phyloP scores from a whole-genome alignment of 2,329 filamentous ascomycete species.

The Diplodia intermedia region DNA sequence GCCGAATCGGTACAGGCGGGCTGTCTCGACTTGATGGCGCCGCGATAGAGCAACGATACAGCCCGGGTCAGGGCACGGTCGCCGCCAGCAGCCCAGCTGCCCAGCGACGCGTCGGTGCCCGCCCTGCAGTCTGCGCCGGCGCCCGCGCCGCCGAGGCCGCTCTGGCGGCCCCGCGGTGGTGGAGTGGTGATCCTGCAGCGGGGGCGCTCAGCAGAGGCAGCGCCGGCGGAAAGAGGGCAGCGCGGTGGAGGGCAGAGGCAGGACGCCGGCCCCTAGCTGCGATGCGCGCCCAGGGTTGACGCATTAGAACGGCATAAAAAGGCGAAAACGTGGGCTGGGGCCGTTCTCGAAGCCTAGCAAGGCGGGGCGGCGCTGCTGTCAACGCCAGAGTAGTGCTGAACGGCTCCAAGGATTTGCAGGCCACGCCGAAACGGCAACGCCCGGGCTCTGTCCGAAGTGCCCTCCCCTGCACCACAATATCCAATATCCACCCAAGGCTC shows the following conservation, averaged over 20 bases:
- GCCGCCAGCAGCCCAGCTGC: neutral
- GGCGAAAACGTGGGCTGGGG: conserved; percentile 20
- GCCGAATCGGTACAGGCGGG: conserved; percentile 13
- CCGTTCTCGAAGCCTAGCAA: conserved; percentile 32
- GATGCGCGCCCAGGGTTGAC: conserved; percentile 31
- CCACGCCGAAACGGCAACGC: conserved; percentile 31
- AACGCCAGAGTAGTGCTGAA: conserved; percentile 32
- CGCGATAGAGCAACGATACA: conserved; percentile 24
- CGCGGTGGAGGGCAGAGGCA: conserved; percentile 7
- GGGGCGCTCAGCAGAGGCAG: neutral
- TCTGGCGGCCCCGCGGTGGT: conserved; percentile 15
- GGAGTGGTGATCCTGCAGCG: conserved; percentile 5
- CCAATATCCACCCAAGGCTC: conserved; percentile 30
- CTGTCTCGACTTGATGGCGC: conserved; percentile 31
- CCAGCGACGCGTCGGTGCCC: neutral
- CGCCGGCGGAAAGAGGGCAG: neutral
- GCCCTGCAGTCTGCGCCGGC: neutral
- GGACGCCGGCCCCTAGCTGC: conserved; percentile 18
- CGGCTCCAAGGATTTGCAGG: conserved; percentile 30
- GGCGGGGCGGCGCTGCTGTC: conserved; percentile 33
- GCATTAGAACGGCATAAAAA: conserved; percentile 28
- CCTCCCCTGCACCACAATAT: conserved; percentile 30
- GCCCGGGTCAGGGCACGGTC: conserved; percentile 9
- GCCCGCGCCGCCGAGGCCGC: conserved; percentile 1
- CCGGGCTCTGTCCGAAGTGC: conserved; percentile 26